A percentile compares a stretch with the other conserved stretches of the same genome.
phyloP scores from a whole-genome alignment of 371 early-diverging fungal genomes.

The Capillidium heterosporum region DNA sequence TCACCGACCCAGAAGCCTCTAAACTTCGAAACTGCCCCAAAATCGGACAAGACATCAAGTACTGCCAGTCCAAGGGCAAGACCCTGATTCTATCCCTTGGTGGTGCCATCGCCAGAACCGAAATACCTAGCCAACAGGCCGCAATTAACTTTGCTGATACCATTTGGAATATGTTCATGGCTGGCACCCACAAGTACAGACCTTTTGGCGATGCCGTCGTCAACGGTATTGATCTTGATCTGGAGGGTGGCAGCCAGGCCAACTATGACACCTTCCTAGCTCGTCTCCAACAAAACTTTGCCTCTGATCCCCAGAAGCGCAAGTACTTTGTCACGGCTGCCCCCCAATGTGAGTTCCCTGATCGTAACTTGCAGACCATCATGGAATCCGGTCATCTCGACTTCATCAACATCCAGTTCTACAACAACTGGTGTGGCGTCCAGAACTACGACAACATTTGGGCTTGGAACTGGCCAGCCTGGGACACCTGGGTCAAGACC shows the following conservation, averaged over 20 bases:
- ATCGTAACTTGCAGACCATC: slow-evolving; percentile 9
- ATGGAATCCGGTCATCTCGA: slow-evolving; percentile 14
- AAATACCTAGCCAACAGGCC: slow-evolving; percentile 21
- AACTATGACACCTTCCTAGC: slow-evolving; percentile 26
- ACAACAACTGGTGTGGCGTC: slow-evolving; percentile 40
- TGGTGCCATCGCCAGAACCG: slow-evolving; percentile 43
- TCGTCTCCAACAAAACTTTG: slow-evolving; percentile 20
- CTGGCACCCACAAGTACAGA: slow-evolving; percentile 22
- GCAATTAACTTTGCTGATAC: slow-evolving; percentile 34
- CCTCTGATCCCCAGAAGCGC: slow-evolving; percentile 8
- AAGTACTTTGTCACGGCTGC: slow-evolving; percentile 46
- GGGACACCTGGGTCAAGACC: slow-evolving; percentile 33
- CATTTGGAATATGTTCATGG: slow-evolving; percentile 40
- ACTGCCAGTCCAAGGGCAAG: slow-evolving; percentile 40
- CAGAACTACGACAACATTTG: slow-evolving; percentile 14
- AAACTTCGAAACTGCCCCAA: slow-evolving; percentile 29
- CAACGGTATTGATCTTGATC: slow-evolving; percentile 56
- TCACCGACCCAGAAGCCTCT: slow-evolving; percentile 24
- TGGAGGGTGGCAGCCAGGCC: slow-evolving; percentile 34
- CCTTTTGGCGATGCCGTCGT: slow-evolving; percentile 37
- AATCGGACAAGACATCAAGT: slow-evolving; percentile 35
- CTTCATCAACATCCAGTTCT: slow-evolving; percentile 47
- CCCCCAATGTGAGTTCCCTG: slow-evolving; percentile 55
- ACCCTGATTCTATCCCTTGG: slow-evolving; percentile 43
- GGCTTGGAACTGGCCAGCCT: slow-evolving; percentile 33